Base-by-base conservation (phyloP, 2,329 filamentous ascomycete species). In the Monilinia polystroma region DNA sequence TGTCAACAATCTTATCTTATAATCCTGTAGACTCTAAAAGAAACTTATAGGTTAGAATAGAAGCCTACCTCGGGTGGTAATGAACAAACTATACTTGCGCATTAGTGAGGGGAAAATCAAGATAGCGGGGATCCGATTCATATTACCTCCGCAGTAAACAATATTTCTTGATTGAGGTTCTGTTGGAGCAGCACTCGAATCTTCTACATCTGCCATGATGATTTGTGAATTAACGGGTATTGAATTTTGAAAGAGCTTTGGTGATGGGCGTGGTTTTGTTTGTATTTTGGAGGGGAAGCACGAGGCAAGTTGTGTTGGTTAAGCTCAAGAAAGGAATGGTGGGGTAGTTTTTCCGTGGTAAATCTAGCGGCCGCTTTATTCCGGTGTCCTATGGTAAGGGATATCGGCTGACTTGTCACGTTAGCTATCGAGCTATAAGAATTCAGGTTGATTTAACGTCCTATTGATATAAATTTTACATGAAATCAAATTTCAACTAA, bases 51-150 rank as follows among this genome's bases (percentile, higher is more conserved):
- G n/a, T 45, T 47, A 51, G 12, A 38, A 23, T 14, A 41, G 14
- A 47, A 4, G 56, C 72, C 63, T 82, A 88, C 86, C 84, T 89
- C 87, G 64, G 87, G 86, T 47, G 87, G 87, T 66, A 89, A 79
- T 68, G 84, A 84, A 79, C 87, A 89, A 60, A 89, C 87, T 89
- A 72, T 56, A 72, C 23, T 45, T 52, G 51, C 11, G 51, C 49
- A 57, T 51, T 53, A 23, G 51, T 66, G 65, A 47, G 23, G 43
- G 47, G 12, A 43, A 52, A 35, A 66, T 64, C 53, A 18, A 38
- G 57, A 65, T 69, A 67, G 70, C 51, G 70, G 70, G 70, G 68
- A 70, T 67, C 67, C 16, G 18, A 26, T 53, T 23, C 71, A 51
- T 69, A 11, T 49, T n/a, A 74, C 76, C 76, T 70, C 76, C 76